Evolutionary conservation across 2,329 filamentous ascomycete genomes (phyloP).

Genomic region (Zymoseptoria ardabiliae): DNA sequence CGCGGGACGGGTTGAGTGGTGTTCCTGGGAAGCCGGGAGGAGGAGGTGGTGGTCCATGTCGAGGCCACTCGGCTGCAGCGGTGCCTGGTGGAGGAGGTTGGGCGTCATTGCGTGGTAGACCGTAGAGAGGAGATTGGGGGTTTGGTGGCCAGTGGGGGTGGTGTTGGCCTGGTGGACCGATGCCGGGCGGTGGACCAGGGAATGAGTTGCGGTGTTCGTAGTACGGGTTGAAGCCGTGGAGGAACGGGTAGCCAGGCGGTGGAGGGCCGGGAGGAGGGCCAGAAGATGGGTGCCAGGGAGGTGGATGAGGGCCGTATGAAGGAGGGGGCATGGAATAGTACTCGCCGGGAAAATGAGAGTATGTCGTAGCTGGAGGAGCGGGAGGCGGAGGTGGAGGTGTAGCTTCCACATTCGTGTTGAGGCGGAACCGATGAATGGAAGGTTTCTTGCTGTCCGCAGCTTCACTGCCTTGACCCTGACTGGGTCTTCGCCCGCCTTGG

Average conservation of each 20-base stretch:
- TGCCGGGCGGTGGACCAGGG: not conserved
- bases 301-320: slow-evolving; percentile 4
- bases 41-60: slow-evolving; percentile 5
- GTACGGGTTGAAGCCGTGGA: not conserved
- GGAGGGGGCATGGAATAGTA: slow-evolving; percentile 6
- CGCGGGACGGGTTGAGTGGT: not conserved
- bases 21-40: not conserved
- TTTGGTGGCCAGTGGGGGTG: not conserved
- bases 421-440: slow-evolving; percentile 6
- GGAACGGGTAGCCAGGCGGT: not conserved
- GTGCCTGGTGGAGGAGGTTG: slow-evolving; percentile 4
- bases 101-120: slow-evolving; percentile 3
- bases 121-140: slow-evolving; percentile 1
- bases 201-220: not conserved
- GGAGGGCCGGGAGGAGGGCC: too few species aligned
- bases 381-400: not conserved
- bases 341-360: slow-evolving; percentile 6
- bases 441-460: slow-evolving; percentile 2
- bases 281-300: not conserved
- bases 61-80: slow-evolving; percentile 2
- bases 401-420: slow-evolving; percentile 1
- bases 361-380: slow-evolving; percentile 6
- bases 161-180: not conserved
- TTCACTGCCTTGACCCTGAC: not conserved
- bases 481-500: slow-evolving; percentile 1